phyloP scores from a whole-genome alignment of 106 monocot genomes.

The Dendrobium huoshanense region DNA sequence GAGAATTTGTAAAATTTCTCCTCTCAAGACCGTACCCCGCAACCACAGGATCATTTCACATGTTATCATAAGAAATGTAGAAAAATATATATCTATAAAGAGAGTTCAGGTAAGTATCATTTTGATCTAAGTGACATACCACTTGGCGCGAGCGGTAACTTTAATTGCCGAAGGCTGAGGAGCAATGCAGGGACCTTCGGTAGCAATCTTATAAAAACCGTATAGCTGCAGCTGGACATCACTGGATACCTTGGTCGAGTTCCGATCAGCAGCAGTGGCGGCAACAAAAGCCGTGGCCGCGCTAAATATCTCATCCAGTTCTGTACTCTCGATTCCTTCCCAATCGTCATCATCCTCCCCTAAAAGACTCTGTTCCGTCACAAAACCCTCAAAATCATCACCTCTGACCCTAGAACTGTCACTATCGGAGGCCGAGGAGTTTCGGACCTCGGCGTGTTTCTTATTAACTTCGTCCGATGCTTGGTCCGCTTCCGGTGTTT shows the following conservation, averaged over 20 bases:
- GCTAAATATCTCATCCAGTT: slow-evolving; percentile 87
- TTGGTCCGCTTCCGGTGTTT: not conserved
- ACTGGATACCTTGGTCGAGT: slow-evolving; percentile 46
- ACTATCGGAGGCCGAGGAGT: not conserved
- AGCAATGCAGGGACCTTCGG: slow-evolving; percentile 84
- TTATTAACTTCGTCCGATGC: slow-evolving; percentile 1
- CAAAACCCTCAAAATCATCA: slow-evolving; percentile 1
- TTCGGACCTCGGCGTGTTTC: not conserved
- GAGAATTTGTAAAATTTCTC: not conserved
- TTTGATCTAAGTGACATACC: slow-evolving; percentile 33
- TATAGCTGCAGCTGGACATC: slow-evolving; percentile 86
- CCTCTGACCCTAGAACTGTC: slow-evolving; percentile 3
- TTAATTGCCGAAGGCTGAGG: slow-evolving; percentile 80
- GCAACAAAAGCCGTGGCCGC: slow-evolving; percentile 89
- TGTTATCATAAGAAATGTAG: not conserved
- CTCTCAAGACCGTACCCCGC: not conserved
- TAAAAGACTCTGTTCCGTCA: not conserved
- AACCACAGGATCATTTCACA: not conserved
- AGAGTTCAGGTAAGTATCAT: not conserved
- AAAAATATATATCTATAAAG: not conserved
- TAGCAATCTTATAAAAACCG: slow-evolving; percentile 92
- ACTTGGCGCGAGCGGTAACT: slow-evolving; percentile 88
- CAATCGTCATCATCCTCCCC: slow-evolving; percentile 55
- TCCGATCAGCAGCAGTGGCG: slow-evolving; percentile 66
- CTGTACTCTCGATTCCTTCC: slow-evolving; percentile 97